Evolutionary conservation across 2,329 filamentous ascomycete species (phyloP), one percentile per base, ranked within the genome.

Genomic region (Ilyonectria sp.): DNA sequence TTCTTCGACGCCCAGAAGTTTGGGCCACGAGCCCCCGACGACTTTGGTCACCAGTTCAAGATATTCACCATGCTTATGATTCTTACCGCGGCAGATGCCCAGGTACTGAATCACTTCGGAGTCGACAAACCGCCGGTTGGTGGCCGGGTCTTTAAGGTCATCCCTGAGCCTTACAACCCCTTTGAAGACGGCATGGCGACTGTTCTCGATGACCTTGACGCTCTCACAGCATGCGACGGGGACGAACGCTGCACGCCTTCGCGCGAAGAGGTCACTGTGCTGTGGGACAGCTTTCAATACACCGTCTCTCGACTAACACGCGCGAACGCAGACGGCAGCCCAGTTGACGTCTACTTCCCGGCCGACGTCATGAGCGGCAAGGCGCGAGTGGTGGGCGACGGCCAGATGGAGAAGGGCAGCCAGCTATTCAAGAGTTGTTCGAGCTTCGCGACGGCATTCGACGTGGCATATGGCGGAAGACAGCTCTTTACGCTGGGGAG

Each of bases 61-160:
- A 64, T 68, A 13, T 73, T 76, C 37, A 59, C 74, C 37, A 33
- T 72, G 37, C 62, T 75, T n/a, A 63, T 73, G 65, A 70, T 76
- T 6, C 65, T 75, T 52, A 75, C 79, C 6, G 79, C 77, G 57
- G 80, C 80, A 17, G 82, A 81, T 64, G 76, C 77, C 23, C 76
- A 72, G 37, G 75, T 78, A 2, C 77, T 77, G 37, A 67, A 76
- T 58, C 75, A 79, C 29, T 63, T 79, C 71, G 70, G 69, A 67
- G 56, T 80, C 72, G 21, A 76, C n/a, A 52, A 58, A 21, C n/a
- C 56, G 10, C 33, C 40, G 21, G 21, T 21, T 6, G 19, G 17
- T 3, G 40, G 53, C 15, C 15, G 44, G 2, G 19, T 33, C 2
- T 35, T 46, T n/a, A 57, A 56, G 4, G 40, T 65, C 31, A 50